Conservation (phyloP, 148 eudicot species). For the Limonium bicolor region DNA sequence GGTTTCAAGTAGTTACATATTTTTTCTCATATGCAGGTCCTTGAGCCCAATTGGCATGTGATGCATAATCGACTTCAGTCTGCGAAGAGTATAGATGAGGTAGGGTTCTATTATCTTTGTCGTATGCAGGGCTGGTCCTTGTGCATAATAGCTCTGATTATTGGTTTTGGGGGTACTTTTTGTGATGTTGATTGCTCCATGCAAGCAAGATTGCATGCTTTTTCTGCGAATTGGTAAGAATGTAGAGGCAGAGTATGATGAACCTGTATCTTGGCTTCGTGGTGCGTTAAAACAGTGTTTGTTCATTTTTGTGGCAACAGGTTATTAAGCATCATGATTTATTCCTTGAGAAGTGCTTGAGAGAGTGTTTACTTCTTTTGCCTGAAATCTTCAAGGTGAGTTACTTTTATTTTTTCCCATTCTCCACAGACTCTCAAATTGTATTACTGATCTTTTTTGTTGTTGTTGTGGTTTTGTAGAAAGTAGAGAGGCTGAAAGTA, state of each 20-base stretch:
- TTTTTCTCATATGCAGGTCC: conserved; percentile 42
- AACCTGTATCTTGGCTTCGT: too few relatives aligned
- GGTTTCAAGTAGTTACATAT: not conserved
- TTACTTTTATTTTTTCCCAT: not conserved
- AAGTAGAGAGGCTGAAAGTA: conserved; percentile 69
- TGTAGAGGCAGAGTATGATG: too few relatives aligned
- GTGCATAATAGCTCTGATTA: too few relatives aligned
- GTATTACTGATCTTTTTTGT: not conserved
- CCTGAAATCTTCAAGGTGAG: conserved; percentile 82
- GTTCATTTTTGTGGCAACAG: too few relatives aligned
- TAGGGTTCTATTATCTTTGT: conserved; percentile 9
- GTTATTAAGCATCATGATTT: conserved; percentile 74
- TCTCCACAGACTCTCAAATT: not conserved
- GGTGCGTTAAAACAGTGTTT: too few relatives aligned
- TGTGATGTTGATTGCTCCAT: too few relatives aligned
- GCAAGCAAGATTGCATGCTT: too few relatives aligned
- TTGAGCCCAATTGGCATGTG: conserved; percentile 97
- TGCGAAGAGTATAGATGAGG: conserved; percentile 97
- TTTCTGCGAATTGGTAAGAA: too few relatives aligned
- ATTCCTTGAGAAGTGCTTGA: conserved; percentile 82
- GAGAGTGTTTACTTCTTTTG: conserved; percentile 93
- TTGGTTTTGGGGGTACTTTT: too few relatives aligned
- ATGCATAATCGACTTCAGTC: conserved; percentile 76
- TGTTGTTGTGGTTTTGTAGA: conserved; percentile 14
- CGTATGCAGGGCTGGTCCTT: not conserved